Percentiles rank a stretch among this genome's conserved stretches.
These are phyloP conservation scores for Populus nigra DNA, from an alignment of 345 rosid species.

Conservation along the genomic window DNA sequence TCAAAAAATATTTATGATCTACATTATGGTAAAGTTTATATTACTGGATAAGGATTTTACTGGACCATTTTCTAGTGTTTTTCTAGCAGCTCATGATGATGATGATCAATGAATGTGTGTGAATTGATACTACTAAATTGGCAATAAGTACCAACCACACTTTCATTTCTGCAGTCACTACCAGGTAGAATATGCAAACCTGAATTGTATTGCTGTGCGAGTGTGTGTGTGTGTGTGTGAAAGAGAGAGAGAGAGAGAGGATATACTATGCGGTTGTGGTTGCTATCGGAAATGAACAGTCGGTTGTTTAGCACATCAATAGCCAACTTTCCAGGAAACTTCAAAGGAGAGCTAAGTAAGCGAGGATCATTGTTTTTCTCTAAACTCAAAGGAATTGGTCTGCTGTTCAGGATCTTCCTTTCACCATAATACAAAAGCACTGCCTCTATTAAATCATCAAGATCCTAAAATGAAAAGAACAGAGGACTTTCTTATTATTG, in stretches of 20 bases:
- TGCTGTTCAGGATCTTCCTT: constrained; percentile 62
- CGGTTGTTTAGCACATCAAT: constrained; percentile 80
- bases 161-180: too few species aligned
- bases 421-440: constrained; percentile 72
- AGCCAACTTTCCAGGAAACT: constrained; percentile 93
- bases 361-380: constrained; percentile 87
- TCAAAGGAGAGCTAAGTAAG: constrained; percentile 70
- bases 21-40: not conserved
- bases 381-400: constrained; percentile 65
- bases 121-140: not conserved
- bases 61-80: not conserved
- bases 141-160: not conserved
- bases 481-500: not conserved
- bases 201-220: too few species aligned
- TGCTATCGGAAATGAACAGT: constrained; percentile 91
- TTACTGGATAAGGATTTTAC: not conserved
- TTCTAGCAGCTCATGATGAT: not conserved
- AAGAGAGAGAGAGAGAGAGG: constrained; percentile 23
- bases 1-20: not conserved
- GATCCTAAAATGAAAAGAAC: constrained; percentile 51
- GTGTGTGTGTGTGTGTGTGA: not conserved
- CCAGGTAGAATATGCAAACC: not conserved
- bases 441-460: constrained; percentile 82
- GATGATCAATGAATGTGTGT: not conserved
- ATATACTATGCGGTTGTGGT: constrained; percentile 87